These are phyloP conservation scores for Chenopodium quinoa DNA, from an alignment of 148 eudicot genomes.

Conservation along the genomic window DNA sequence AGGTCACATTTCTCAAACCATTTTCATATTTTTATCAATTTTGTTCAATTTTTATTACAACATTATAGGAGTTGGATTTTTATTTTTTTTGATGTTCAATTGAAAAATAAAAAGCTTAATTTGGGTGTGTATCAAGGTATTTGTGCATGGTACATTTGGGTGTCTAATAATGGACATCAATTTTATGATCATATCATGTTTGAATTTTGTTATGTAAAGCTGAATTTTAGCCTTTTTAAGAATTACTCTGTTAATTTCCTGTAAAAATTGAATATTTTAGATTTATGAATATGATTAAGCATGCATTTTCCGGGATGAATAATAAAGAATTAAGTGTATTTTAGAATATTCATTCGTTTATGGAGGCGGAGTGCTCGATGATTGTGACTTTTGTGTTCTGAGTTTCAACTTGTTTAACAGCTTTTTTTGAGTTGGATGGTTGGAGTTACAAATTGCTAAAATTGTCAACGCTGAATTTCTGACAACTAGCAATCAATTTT, in stretches of 20 bases:
- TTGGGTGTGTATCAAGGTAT: too few relatives aligned
- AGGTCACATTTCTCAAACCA: conserved; percentile 38
- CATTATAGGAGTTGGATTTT: too few relatives aligned
- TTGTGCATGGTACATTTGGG: too few relatives aligned
- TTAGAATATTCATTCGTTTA: neutral
- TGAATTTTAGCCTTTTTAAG: neutral
- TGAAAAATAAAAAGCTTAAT: too few relatives aligned
- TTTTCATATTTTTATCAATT: neutral
- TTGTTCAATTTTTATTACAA: too few relatives aligned
- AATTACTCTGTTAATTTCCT: neutral
- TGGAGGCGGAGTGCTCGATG: neutral
- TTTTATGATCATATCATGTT: too few relatives aligned
- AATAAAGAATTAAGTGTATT: too few relatives aligned
- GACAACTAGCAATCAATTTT: neutral
- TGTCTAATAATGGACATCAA: too few relatives aligned
- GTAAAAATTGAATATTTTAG: too few relatives aligned
- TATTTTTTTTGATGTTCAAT: too few relatives aligned
- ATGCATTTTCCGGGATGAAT: too few relatives aligned
- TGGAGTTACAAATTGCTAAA: neutral
- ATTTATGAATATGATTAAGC: too few relatives aligned
- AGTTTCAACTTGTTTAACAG: neutral
- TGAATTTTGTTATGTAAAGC: neutral
- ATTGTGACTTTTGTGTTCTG: conserved; percentile 3
- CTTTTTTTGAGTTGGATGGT: neutral
- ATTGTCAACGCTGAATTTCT: neutral